phyloP scores from a whole-genome alignment of 495 filamentous ascomycete species.

The Physcia stellaris region DNA sequence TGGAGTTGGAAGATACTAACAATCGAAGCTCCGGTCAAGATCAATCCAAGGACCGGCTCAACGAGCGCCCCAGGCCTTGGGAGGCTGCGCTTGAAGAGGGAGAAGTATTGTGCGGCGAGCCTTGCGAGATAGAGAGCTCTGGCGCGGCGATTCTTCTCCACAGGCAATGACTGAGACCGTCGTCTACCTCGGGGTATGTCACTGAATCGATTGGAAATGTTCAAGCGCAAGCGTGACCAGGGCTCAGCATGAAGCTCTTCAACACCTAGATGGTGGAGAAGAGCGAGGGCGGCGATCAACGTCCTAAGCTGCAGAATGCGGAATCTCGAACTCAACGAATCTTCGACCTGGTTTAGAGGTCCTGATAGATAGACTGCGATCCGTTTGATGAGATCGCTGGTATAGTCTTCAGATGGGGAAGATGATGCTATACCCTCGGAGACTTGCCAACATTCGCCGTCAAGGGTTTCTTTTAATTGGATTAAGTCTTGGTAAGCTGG shows the following conservation, averaged over 20 bases:
- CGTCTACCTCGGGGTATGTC: not conserved
- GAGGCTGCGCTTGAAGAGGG: constrained; percentile 3
- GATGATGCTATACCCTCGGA: not conserved
- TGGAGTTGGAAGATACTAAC: constrained; percentile 1
- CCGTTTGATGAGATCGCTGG: not conserved
- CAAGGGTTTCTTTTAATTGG: not conserved
- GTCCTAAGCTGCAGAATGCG: constrained; percentile 6
- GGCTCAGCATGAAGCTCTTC: not conserved
- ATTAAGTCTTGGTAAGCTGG: not conserved
- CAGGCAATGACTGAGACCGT: not conserved
- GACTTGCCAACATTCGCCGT: not conserved
- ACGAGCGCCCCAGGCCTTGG: not conserved
- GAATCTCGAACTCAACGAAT: not conserved
- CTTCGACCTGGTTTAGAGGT: not conserved
- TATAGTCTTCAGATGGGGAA: too few relatives aligned
- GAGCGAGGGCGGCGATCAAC: constrained; percentile 7
- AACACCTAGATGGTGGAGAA: constrained; percentile 4
- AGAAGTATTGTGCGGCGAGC: constrained; percentile 10
- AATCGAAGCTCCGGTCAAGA: constrained; percentile 6
- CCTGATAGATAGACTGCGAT: constrained; percentile 2
- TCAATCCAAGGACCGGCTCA: constrained; percentile 1
- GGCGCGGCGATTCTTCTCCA: not conserved
- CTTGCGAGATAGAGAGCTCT: not conserved
- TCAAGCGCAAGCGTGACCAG: not conserved
- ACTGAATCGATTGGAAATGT: constrained; percentile 3